Percentiles rank a stretch among this genome's conserved stretches.
These are phyloP conservation scores for Erodium maritimum DNA, from an alignment of 345 rosid genomes.

Conservation along the genomic window DNA sequence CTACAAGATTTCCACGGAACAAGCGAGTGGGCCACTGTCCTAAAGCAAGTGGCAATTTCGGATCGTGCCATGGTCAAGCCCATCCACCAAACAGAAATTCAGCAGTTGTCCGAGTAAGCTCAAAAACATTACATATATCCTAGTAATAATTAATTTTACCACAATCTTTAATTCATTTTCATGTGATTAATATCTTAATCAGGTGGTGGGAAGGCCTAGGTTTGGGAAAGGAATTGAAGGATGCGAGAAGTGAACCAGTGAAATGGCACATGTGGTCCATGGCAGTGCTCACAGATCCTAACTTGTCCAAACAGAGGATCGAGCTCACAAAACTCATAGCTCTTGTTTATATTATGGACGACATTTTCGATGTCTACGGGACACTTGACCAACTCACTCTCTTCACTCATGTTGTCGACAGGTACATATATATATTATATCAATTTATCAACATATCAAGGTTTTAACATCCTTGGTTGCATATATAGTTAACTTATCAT, in stretches of 20 bases:
- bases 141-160: too few species aligned
- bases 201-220: constrained; percentile 13
- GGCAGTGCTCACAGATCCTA: constrained; percentile 3
- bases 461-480: too few species aligned
- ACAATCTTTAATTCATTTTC: too few species aligned
- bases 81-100: constrained; percentile 5
- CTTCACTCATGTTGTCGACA: constrained; percentile 4
- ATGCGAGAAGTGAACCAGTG: constrained; percentile 8
- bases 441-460: too few species aligned
- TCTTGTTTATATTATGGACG: constrained; percentile 11
- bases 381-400: constrained; percentile 5
- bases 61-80: constrained; percentile 2
- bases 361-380: constrained; percentile 11
- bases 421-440: background rate
- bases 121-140: background rate
- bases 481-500: too few species aligned
- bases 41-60: constrained; percentile 6
- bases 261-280: constrained; percentile 16
- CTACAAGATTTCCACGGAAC: background rate
- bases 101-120: constrained; percentile 6
- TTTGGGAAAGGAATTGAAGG: constrained; percentile 6
- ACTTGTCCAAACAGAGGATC: constrained; percentile 10
- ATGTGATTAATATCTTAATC: too few species aligned
- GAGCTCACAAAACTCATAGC: constrained; percentile 8
- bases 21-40: background rate